Evolutionary conservation across 768 basidiomycete genomes (phyloP).

Genomic region (Galerina sulciceps): DNA sequence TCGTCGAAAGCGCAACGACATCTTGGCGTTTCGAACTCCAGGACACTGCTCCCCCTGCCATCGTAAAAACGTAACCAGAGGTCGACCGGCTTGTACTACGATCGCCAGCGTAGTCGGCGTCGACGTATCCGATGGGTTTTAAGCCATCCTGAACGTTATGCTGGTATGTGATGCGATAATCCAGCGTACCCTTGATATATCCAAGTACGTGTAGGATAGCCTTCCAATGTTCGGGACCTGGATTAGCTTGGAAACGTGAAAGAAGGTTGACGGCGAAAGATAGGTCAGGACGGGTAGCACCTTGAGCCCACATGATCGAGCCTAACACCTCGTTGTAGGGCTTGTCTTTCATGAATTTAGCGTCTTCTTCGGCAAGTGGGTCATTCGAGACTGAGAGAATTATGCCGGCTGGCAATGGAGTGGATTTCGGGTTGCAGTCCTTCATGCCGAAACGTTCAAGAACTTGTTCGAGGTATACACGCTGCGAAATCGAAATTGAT

Average conservation of each 20-base stretch:
- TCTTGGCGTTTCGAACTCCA: constrained; percentile 40
- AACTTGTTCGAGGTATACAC: constrained; percentile 5
- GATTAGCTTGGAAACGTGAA: constrained; percentile 25
- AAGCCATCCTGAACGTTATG: constrained; percentile 2
- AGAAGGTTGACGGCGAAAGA: constrained; percentile 23
- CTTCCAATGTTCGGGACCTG: constrained; percentile 23
- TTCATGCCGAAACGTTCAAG: constrained; percentile 14
- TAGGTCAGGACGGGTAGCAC: constrained; percentile 28
- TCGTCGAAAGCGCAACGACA: constrained; percentile 35
- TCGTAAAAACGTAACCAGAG: constrained; percentile 33
- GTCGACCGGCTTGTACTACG: constrained; percentile 29
- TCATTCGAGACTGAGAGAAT: not conserved
- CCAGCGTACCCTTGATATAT: constrained; percentile 17
- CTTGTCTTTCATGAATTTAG: constrained; percentile 4
- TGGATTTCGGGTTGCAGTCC: constrained; percentile 15
- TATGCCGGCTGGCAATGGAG: constrained; percentile 12
- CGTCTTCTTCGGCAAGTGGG: not conserved
- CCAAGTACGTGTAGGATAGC: constrained; percentile 19
- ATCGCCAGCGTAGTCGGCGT: constrained; percentile 25
- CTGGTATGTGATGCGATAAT: constrained; percentile 7
- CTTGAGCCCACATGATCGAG: constrained; percentile 25
- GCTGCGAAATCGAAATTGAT: constrained; percentile 9
- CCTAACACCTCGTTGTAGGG: constrained; percentile 14
- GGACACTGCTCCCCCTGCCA: constrained; percentile 32
- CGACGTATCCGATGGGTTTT: constrained; percentile 17